Evolutionary conservation across 139 green algal genomes (phyloP).

Genomic region (Raphidocelis subcapitata): DNA sequence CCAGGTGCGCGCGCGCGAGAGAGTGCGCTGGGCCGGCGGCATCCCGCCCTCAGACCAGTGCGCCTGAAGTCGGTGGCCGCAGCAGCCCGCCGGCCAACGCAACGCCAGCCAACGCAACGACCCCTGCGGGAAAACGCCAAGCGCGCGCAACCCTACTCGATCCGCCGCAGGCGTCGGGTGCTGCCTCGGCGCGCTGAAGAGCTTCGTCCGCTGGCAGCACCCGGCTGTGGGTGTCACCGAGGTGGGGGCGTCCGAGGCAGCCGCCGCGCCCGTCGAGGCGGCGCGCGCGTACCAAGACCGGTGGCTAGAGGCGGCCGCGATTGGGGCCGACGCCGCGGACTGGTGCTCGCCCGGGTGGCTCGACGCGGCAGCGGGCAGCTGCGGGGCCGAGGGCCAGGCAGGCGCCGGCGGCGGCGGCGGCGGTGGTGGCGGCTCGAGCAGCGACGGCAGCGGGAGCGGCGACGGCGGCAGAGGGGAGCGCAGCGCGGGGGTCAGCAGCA

Average conservation of each 20-base stretch:
- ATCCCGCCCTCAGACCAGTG: not conserved
- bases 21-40: not conserved
- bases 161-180: slow-evolving; percentile 14
- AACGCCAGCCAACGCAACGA: not conserved
- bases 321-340: not conserved
- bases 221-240: slow-evolving; percentile 48
- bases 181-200: slow-evolving; percentile 34
- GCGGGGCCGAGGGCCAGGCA: not conserved
- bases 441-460: not conserved
- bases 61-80: not conserved
- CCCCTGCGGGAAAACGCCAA: not conserved
- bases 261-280: slow-evolving; percentile 9
- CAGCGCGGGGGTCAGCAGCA: not conserved
- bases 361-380: not conserved
- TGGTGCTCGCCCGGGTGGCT: slow-evolving; percentile 40
- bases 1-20: slow-evolving; percentile 24
- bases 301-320: not conserved
- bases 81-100: not conserved
- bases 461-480: not conserved
- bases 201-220: slow-evolving; percentile 62
- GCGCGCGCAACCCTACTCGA: not conserved
- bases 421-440: slow-evolving; percentile 14
- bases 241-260: not conserved
- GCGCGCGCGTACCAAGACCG: not conserved
- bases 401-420: not conserved